Evolutionary conservation across 73 alveolate species (phyloP).

Genomic region (Durusdinium trenchii): DNA sequence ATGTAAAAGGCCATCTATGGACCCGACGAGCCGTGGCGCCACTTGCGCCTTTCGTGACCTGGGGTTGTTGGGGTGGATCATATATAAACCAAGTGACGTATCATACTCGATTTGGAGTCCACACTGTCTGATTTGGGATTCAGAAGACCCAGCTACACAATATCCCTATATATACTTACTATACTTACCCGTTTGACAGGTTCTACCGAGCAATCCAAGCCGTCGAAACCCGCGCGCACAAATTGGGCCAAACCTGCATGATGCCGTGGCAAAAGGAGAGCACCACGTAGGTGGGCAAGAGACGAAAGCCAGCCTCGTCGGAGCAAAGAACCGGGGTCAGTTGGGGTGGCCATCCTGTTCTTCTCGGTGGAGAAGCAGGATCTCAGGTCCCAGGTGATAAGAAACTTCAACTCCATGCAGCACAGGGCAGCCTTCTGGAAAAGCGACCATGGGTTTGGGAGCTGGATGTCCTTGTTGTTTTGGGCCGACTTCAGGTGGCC

Average conservation of each 20-base stretch:
- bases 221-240: neutral
- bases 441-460: neutral
- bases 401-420: neutral
- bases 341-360: neutral
- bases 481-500: no score
- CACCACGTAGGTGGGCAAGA: conserved; percentile 78
- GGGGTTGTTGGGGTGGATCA: no score
- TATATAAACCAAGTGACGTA: no score
- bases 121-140: no score
- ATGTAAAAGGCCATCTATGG: no score
- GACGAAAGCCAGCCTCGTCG: conserved; percentile 55
- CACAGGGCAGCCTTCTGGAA: neutral
- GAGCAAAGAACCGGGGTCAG: neutral
- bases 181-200: neutral
- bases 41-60: no score
- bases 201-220: neutral
- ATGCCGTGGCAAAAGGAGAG: conserved; percentile 68
- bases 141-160: no score
- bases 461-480: no score
- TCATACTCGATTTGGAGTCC: no score
- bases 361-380: neutral
- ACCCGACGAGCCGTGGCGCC: no score
- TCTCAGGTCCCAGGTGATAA: neutral
- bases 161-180: no score
- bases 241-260: conserved; percentile 13